A percentile compares a stretch with the other conserved stretches of the same genome.
These are phyloP conservation scores for Suillus placidus DNA, from an alignment of 768 basidiomycete species.

Conservation along the genomic window DNA sequence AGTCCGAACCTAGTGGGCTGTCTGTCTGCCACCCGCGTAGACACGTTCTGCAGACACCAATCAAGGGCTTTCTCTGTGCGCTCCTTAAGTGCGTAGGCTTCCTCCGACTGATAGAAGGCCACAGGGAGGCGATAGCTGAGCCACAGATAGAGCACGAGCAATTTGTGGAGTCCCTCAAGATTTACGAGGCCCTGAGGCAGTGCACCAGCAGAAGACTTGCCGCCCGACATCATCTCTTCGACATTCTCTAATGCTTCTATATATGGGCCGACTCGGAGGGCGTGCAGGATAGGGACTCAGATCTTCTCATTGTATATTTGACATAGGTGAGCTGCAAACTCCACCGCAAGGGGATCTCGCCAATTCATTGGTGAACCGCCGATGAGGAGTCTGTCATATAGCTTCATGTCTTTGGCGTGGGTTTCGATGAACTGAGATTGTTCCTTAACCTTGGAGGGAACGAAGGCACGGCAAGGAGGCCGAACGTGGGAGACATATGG, in stretches of 20 bases:
- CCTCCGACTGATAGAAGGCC: conserved; percentile 59
- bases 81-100: conserved; percentile 56
- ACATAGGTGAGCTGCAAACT: conserved; percentile 3
- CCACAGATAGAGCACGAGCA: conserved; percentile 84
- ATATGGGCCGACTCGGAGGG: conserved; percentile 25
- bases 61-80: conserved; percentile 71
- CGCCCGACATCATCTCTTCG: conserved; percentile 26
- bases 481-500: conserved; percentile 50
- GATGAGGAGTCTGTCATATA: conserved; percentile 48
- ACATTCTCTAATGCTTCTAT: conserved; percentile 24
- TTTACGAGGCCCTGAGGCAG: conserved; percentile 20
- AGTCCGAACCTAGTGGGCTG: background rate
- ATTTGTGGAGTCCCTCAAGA: conserved; percentile 81
- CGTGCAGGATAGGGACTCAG: conserved; percentile 24
- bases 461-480: conserved; percentile 43
- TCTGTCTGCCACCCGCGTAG: conserved; percentile 19
- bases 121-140: conserved; percentile 69
- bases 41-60: conserved; percentile 53
- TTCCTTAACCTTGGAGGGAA: conserved; percentile 24
- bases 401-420: conserved; percentile 38
- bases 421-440: conserved; percentile 49
- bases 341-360: conserved; percentile 39
- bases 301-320: conserved; percentile 39
- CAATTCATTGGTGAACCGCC: conserved; percentile 58
- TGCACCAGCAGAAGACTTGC: conserved; percentile 8